A percentile compares a stretch with the other conserved stretches of the same genome.
phyloP scores from a whole-genome alignment of 345 rosid species.

The Bruguiera sexangula region DNA sequence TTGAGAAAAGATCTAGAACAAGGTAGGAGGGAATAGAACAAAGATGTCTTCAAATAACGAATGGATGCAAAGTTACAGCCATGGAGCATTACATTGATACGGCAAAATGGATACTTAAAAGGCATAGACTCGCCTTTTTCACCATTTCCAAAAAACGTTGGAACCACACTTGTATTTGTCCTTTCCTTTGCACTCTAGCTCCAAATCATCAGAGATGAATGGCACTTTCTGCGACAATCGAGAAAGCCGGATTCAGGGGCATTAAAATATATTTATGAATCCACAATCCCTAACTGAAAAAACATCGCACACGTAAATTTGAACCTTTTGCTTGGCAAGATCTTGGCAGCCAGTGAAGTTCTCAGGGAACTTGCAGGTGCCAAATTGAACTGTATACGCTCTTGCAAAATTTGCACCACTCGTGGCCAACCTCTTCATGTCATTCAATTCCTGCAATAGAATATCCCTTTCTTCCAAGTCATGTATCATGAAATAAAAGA shows the following conservation, averaged over 20 bases:
- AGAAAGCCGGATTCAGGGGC: not conserved
- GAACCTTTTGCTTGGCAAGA: conserved; percentile 97
- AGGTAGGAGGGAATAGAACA: not conserved
- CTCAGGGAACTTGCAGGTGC: conserved; percentile 95
- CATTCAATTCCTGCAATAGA: conserved; percentile 71
- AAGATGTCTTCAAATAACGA: not conserved
- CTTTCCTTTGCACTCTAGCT: conserved; percentile 87
- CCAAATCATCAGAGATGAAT: conserved; percentile 79
- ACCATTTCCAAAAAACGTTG: conserved; percentile 99
- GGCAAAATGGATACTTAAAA: conserved; percentile 9
- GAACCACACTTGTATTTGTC: conserved; percentile 99
- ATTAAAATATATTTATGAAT: not conserved
- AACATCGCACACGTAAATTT: not conserved
- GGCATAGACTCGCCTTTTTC: conserved; percentile 26
- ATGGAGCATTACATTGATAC: conserved; percentile 36
- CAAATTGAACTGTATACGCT: conserved; percentile 90
- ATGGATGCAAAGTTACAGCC: conserved; percentile 15
- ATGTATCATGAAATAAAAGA: not conserved
- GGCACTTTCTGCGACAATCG: conserved; percentile 79
- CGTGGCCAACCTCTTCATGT: conserved; percentile 92
- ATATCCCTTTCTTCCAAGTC: not conserved
- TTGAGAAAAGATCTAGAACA: no score
- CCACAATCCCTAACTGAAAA: not conserved
- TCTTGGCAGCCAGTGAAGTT: conserved; percentile 99
- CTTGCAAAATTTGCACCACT: conserved; percentile 96